Conservation (phyloP, 371 early-diverging fungal species). For the Lichtheimia hyalospora region DNA sequence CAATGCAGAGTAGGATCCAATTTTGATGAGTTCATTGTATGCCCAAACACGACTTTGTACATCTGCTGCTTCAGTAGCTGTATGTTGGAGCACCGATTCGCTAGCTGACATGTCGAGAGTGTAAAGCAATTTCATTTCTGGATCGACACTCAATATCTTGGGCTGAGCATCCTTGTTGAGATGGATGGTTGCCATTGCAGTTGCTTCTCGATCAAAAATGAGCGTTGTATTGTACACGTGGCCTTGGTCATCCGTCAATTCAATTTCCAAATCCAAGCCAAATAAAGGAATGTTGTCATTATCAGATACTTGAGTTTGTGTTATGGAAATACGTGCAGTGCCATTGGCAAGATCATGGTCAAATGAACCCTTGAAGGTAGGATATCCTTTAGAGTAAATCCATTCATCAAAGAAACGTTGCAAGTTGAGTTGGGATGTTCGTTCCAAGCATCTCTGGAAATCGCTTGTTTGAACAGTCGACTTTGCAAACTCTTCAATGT, state of each 20-base stretch:
- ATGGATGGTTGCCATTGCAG: slow-evolving; percentile 14
- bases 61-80: slow-evolving; percentile 32
- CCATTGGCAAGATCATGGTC: slow-evolving; percentile 26
- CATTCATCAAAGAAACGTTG: slow-evolving; percentile 67
- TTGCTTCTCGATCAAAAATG: slow-evolving; percentile 30
- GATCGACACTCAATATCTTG: slow-evolving; percentile 47
- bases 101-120: slow-evolving; percentile 48
- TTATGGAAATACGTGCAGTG: slow-evolving; percentile 34
- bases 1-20: slow-evolving; percentile 33
- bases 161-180: slow-evolving; percentile 27
- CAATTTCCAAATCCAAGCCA: slow-evolving; percentile 47
- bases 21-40: slow-evolving; percentile 44
- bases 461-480: slow-evolving; percentile 56
- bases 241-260: slow-evolving; percentile 40
- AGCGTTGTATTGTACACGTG: slow-evolving; percentile 15
- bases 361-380: slow-evolving; percentile 46
- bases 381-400: slow-evolving; percentile 58
- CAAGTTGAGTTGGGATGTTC: slow-evolving; percentile 51
- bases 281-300: slow-evolving; percentile 48
- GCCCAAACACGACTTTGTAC: slow-evolving; percentile 42
- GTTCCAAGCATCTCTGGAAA: slow-evolving; percentile 51
- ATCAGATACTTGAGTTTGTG: slow-evolving; percentile 48
- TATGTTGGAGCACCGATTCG: slow-evolving; percentile 42
- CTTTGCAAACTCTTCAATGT: slow-evolving; percentile 34
- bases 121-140: slow-evolving; percentile 45